A percentile compares a stretch with the other conserved stretches of the same genome.
These are phyloP conservation scores for Fusarium sp. DNA, from an alignment of 2,329 filamentous ascomycete species.

Conservation along the genomic window DNA sequence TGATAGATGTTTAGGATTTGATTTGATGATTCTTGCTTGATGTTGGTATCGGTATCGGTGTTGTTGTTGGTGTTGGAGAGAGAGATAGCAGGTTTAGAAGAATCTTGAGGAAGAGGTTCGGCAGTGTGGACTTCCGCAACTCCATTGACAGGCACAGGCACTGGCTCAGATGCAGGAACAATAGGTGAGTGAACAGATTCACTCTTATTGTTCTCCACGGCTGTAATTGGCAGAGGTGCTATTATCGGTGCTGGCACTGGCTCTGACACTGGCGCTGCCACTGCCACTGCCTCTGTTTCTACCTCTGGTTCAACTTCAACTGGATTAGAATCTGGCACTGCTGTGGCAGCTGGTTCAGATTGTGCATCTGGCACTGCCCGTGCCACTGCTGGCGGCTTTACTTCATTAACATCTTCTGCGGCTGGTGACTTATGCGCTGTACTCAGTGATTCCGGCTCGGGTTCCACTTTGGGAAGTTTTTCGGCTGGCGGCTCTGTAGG, in stretches of 20 bases:
- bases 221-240: not conserved
- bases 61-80: conserved; percentile 1
- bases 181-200: conserved; percentile 19
- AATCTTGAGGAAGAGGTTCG: conserved; percentile 11
- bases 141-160: conserved; percentile 16
- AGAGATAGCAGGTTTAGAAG: not conserved
- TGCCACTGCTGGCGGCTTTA: not conserved
- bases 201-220: conserved; percentile 1
- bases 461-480: conserved; percentile 33
- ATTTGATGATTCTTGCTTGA: conserved; percentile 22
- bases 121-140: not conserved
- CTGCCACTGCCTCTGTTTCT: not conserved
- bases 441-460: conserved; percentile 14
- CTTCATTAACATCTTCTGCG: not conserved
- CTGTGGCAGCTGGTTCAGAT: conserved; percentile 1
- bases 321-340: not conserved
- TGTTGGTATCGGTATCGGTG: not conserved
- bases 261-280: not conserved
- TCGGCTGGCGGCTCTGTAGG: conserved; percentile 29
- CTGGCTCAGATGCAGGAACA: conserved; percentile 2
- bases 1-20: conserved; percentile 12
- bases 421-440: conserved; percentile 9
- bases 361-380: not conserved
- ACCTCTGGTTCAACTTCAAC: not conserved
- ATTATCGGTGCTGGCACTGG: not conserved